Conservation (phyloP, 169 alveolate species). For the Eimeria tenella region DNA sequence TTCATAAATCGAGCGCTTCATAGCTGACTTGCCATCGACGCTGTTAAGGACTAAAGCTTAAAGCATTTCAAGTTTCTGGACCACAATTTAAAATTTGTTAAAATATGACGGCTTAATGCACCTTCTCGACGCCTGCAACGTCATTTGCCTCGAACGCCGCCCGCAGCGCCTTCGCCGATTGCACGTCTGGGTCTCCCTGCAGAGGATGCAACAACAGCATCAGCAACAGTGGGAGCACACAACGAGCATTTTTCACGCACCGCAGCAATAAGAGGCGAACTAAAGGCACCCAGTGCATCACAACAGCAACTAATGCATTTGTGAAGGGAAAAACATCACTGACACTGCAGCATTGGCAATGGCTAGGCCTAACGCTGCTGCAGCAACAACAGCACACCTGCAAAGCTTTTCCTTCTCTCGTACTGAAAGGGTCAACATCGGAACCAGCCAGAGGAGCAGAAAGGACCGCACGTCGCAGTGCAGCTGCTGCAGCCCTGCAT, state of each 20-base stretch:
- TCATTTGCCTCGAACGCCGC: slow-evolving; percentile 61
- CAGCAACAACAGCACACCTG: slow-evolving; percentile 59
- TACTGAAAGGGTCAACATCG: slow-evolving; percentile 59
- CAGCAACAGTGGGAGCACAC: not conserved
- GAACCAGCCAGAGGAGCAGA: slow-evolving; percentile 52
- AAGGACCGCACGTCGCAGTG: slow-evolving; percentile 67
- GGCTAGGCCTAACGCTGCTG: not conserved
- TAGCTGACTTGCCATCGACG: no score
- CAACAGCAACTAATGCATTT: not conserved
- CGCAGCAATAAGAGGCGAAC: not conserved
- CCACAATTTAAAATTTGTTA: no score
- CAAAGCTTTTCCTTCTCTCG: slow-evolving; percentile 52
- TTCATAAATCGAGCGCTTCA: no score
- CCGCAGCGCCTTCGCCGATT: slow-evolving; percentile 48
- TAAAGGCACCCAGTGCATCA: not conserved
- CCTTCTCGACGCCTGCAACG: slow-evolving; percentile 56
- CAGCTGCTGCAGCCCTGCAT: slow-evolving; percentile 63
- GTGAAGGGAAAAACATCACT: not conserved
- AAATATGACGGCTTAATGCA: not conserved
- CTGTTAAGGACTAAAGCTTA: no score
- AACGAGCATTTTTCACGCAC: not conserved
- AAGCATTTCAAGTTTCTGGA: no score
- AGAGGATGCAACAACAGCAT: not conserved
- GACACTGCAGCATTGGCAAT: not conserved
- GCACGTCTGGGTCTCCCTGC: slow-evolving; percentile 60